These are phyloP conservation scores for Austroboletus eburneus DNA, from an alignment of 768 basidiomycete species.

Conservation along the genomic window DNA sequence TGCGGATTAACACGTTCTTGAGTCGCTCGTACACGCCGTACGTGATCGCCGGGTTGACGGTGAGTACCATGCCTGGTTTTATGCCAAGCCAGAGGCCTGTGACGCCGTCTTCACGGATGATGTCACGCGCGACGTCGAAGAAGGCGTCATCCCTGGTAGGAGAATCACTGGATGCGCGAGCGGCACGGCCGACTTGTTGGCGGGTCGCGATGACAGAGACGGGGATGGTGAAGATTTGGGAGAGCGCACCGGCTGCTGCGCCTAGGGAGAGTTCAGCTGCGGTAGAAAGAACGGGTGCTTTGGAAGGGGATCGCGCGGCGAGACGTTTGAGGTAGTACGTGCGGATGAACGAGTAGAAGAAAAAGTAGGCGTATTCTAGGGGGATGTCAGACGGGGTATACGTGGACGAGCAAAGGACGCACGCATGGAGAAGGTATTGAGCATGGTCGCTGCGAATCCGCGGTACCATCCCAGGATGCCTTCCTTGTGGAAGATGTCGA, in stretches of 20 bases:
- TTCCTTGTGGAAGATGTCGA: constrained; percentile 72
- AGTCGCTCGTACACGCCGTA: constrained; percentile 93
- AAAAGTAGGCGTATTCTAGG: constrained; percentile 98
- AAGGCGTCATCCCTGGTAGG: constrained; percentile 40
- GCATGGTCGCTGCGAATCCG: constrained; percentile 94
- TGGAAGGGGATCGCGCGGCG: constrained; percentile 53
- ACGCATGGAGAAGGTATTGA: constrained; percentile 98
- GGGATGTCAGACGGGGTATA: background rate
- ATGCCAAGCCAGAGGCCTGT: constrained; percentile 90
- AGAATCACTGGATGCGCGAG: too few species aligned
- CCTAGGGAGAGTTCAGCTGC: constrained; percentile 83
- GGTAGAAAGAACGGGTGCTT: constrained; percentile 61
- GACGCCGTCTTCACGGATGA: constrained; percentile 84
- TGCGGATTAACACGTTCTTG: constrained; percentile 66
- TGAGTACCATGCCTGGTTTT: constrained; percentile 90
- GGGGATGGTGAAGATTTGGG: constrained; percentile 97
- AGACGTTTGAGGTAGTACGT: constrained; percentile 75
- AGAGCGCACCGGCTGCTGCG: constrained; percentile 88
- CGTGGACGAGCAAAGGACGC: constrained; percentile 3
- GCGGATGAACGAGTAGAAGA: constrained; percentile 94
- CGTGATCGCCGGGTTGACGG: constrained; percentile 96
- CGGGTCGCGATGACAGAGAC: constrained; percentile 97
- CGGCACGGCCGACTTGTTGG: constrained; percentile 82
- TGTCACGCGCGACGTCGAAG: constrained; percentile 74
- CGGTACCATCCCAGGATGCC: constrained; percentile 82